Evolutionary conservation across 2,329 filamentous ascomycete genomes (phyloP), one percentile per base, ranked within the genome.

Genomic region (Aquanectria penicillioides): DNA sequence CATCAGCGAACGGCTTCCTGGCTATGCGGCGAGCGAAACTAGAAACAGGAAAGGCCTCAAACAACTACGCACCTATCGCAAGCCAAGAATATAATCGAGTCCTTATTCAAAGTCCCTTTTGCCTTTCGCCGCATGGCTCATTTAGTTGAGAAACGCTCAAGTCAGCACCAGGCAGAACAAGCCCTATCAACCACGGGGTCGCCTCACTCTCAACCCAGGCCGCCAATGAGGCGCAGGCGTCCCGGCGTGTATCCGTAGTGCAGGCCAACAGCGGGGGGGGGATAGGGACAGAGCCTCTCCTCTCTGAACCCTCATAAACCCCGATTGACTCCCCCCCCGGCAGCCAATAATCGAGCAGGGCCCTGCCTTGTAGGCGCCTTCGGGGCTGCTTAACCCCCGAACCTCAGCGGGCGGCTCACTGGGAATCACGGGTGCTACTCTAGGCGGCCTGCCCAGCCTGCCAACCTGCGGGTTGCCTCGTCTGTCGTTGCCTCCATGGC

Each of bases 111-210:
- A 33, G 48, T 18, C 29, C 20, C 29, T 33, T 28, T 25, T 37
- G 20, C n/a, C 23, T 26, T 10, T 29, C 31, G 31, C 50, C 38
- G 49, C 6, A 41, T 44, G 37, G 38, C 49, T 52, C 49, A 44
- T 33, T 20, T 31, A 26, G 11, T 33, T 46, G 11, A 41, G 26
- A 6, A 18, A 3, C 5, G 37, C 23, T 23, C 17, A 17, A 23
- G 20, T 17, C 37, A 44, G n/a, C 38, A 43, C 25, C 28, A 43
- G 36, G 49, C 38, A 40, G 29, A 23, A 23, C 13, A 10, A 28
- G 18, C 29, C 50, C 50, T 53, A 53, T 53, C 50, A 18, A 37
- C 37, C 18, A 22, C 33, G 8, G 25, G 38, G 40, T n/a, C 50
- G 50, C 50, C 40, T 53, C 50, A 53, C 50, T 46, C 41, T 13